Percentiles rank a stretch among this genome's conserved stretches.
These are phyloP conservation scores for Camelina laxa DNA, from an alignment of 345 rosid genomes.

Conservation along the genomic window DNA sequence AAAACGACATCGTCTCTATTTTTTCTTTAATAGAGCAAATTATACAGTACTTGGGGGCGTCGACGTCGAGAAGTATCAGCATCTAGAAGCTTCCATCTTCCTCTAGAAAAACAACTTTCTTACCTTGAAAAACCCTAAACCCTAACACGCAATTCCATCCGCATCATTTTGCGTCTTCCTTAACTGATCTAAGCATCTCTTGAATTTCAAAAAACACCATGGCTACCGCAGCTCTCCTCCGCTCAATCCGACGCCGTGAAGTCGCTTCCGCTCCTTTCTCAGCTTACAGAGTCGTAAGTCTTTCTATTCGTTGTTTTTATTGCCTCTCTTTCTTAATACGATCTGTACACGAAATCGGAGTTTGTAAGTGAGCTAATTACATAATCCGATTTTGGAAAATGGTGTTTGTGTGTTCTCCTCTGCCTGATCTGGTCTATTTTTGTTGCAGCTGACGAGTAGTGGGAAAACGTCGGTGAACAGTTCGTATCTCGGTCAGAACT, in stretches of 20 bases:
- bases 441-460: conserved; percentile 57
- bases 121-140: conserved; percentile 52
- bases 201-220: conserved; percentile 38
- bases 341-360: not conserved
- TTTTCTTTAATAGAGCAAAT: too few species aligned
- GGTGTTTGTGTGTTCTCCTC: not conserved
- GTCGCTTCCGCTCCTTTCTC: conserved; percentile 60
- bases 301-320: not conserved
- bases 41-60: not conserved
- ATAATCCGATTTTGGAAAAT: not conserved
- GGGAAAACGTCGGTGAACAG: conserved; percentile 56
- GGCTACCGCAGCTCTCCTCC: conserved; percentile 74
- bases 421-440: not conserved
- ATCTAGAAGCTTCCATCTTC: conserved; percentile 46
- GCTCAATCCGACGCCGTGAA: conserved; percentile 75
- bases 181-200: not conserved
- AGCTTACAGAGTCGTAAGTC: conserved; percentile 69
- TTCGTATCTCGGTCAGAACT: conserved; percentile 50
- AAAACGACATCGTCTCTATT: too few species aligned
- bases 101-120: conserved; percentile 24
- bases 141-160: conserved; percentile 28
- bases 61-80: conserved; percentile 34
- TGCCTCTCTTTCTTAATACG: not conserved
- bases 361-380: not conserved
- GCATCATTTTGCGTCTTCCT: conserved; percentile 14